Evolutionary conservation across 305 asterid species (phyloP).

Genomic region (Ruellia speciosa): DNA sequence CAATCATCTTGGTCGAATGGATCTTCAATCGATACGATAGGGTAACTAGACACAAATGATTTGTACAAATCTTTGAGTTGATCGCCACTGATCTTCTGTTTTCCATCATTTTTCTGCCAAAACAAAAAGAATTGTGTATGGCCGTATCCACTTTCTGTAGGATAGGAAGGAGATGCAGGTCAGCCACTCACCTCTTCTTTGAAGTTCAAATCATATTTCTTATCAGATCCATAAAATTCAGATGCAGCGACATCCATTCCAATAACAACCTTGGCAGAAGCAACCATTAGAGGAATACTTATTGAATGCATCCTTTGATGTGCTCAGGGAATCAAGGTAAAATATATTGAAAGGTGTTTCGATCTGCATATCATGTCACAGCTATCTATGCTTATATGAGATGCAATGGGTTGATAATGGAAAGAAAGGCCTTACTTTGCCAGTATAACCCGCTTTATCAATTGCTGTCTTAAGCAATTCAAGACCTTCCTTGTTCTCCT

Average conservation of each 20-base stretch:
- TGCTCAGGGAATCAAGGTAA: no score
- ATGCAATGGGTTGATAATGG: background rate
- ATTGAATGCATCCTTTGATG: no score
- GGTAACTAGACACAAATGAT: conserved; percentile 74
- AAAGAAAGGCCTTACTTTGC: conserved; percentile 37
- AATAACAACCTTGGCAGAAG: conserved; percentile 56
- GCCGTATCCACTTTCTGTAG: background rate
- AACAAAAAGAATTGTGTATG: background rate
- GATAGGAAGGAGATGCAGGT: background rate
- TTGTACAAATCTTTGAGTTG: conserved; percentile 87
- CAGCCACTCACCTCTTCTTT: conserved; percentile 58
- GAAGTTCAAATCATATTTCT: conserved; percentile 83
- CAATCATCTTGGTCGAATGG: conserved; percentile 99
- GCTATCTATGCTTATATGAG: background rate
- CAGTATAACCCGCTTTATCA: conserved; percentile 87
- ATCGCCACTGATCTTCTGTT: conserved; percentile 72
- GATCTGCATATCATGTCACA: no score
- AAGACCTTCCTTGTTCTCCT: conserved; percentile 99
- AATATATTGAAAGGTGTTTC: no score
- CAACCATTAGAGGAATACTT: background rate
- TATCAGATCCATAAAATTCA: conserved; percentile 71
- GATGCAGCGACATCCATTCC: conserved; percentile 99
- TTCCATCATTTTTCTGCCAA: conserved; percentile 67
- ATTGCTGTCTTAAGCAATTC: conserved; percentile 94
- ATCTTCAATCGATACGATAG: conserved; percentile 88